Evolutionary conservation across 768 basidiomycete species (phyloP), one percentile per base, ranked within the genome.

Genomic region (Pulveroboletus frians): DNA sequence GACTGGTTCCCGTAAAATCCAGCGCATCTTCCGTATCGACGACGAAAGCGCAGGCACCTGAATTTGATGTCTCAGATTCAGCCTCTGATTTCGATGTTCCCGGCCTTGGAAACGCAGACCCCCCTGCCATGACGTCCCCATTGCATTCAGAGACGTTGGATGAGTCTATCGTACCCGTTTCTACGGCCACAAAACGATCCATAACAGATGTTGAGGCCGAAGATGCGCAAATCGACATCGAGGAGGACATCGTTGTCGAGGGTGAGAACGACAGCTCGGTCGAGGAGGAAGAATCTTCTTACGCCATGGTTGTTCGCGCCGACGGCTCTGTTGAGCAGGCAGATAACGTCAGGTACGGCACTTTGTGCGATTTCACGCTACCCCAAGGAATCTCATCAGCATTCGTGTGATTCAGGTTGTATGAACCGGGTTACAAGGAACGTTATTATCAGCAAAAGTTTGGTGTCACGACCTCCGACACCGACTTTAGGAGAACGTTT

Each of bases 371-470:
- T 54, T 29, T 46, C 31, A n/a, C 27, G 41, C 38, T 21, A 30
- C 29, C 15, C 40, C 20, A 8, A 37, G 21, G 40, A 20, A 35
- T 50, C 29, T 11, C 35, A 36, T 29, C 56, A 46, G 52, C 31
- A 13, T 14, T 38, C 10, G 14, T 35, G 9, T 39, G 20, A 50
- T 42, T 43, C 58, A 97, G 95, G 63, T 72, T 98, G 18, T 99
- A 91, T 84, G 93, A 98, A 67, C 84, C 93, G 2, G 96, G 95
- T 23, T 99, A 99, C 69, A 84, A 82, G 65, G 91, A 94, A 57
- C 81, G 96, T 35, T 99, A 99, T 66, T 99, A 99, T 60, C 76
- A 78, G 39, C 85, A 90, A 62, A 99, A 99, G 71, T 99, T 98
- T 61, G 85, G 84, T 2, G 73, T 90, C 11, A 79, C 85, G 55